Base-by-base conservation (phyloP, 805 yeast genomes). In the Lachancea meyersii region DNA sequence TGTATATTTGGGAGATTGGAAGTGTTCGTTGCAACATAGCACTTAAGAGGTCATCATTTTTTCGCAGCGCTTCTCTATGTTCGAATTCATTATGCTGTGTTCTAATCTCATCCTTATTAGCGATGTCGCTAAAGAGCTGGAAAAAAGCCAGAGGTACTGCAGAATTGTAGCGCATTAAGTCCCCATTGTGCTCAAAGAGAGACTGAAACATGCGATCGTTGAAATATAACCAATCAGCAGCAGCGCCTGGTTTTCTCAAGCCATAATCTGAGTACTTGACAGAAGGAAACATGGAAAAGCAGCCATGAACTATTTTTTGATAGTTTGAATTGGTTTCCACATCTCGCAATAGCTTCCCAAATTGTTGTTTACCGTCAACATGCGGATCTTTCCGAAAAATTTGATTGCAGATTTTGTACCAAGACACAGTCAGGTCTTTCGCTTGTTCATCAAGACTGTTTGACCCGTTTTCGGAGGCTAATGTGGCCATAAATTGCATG, bases 211-310 rank as follows among this genome's bases (percentile, higher is more conserved):
- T 61, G n/a, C 64, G 37, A 57, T 89, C 97, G 48, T 80, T 75
- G 57, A 83, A 85, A 50, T 64, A 73, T 22, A 85, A 57, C 95
- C 95, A 89, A 48, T 86, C 93, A 32, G 84, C 74, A 7, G 87
- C 65, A 20, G 61, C 65, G 11, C 75, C 61, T 0, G 94, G 83
- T 49, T 80, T 81, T 7, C 50, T 50, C 21, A 86, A 62, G 36
- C 78, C 68, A 42, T 76, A 80, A 50, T 86, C 95, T 33, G 81
- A 70, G 54, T 79, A 79, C 23, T 76, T 79, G 45, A 77, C 71
- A 21, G 72, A 73, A 14, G 79, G 76, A 57, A 80, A 86, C 27
- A 70, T 60, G 38, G 80, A 74, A 61, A 86, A 88, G 55, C 89
- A 82, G 1, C 93, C 88, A 45, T 71, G 70, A 5, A 82, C 59